These are phyloP conservation scores for Russula emetica DNA, from an alignment of 768 basidiomycete species.

Conservation along the genomic window DNA sequence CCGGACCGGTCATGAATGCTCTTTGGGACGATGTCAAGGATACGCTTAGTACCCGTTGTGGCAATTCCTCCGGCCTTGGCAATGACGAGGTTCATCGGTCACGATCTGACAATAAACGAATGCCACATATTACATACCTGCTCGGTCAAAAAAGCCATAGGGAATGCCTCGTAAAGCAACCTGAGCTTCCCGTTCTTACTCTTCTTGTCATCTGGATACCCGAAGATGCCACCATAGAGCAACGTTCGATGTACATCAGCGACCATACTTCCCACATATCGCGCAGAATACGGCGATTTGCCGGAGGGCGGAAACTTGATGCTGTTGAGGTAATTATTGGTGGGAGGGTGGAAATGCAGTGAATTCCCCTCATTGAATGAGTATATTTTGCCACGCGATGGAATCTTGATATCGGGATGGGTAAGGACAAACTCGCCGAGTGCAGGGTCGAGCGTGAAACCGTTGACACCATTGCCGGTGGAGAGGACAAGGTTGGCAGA, in stretches of 20 bases:
- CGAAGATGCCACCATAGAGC: conserved; percentile 97
- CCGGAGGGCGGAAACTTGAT: conserved; percentile 83
- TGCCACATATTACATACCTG: conserved; percentile 51
- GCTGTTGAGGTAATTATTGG: conserved; percentile 75
- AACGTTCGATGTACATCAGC: conserved; percentile 96
- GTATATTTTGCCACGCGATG: conserved; percentile 95
- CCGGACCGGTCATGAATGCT: conserved; percentile 88
- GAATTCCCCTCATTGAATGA: conserved; percentile 99
- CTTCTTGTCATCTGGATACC: conserved; percentile 98
- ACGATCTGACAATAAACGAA: conserved; percentile 13
- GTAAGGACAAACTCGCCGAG: conserved; percentile 99
- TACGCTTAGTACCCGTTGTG: conserved; percentile 90
- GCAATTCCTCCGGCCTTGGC: conserved; percentile 89
- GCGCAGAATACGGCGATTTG: conserved; percentile 82
- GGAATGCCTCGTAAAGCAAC: conserved; percentile 95
- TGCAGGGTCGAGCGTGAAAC: conserved; percentile 93
- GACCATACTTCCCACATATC: conserved; percentile 98
- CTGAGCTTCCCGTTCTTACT: conserved; percentile 93
- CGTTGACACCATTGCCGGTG: conserved; percentile 94
- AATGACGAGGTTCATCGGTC: conserved; percentile 26
- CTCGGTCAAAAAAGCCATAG: conserved; percentile 93
- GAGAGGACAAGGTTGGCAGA: conserved; percentile 95
- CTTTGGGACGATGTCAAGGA: conserved; percentile 86
- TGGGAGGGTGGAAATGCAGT: conserved; percentile 85
- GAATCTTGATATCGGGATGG: conserved; percentile 95